phyloP scores from a whole-genome alignment of 352 stramenopile genomes.

The Phytophthora gonapodyides region DNA sequence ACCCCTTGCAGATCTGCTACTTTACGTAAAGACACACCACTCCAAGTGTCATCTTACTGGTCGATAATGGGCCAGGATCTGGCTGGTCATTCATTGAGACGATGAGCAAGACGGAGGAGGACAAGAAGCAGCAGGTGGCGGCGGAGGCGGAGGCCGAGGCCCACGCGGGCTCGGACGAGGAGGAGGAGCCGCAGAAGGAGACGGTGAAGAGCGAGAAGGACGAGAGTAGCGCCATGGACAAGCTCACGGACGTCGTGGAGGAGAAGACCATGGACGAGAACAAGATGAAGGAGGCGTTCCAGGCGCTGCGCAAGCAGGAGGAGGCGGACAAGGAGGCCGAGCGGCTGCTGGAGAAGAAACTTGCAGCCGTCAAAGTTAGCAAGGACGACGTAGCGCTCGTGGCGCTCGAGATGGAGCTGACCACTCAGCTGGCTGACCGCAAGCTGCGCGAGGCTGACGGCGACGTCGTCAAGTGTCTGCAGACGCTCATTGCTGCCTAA shows the following conservation, averaged over 20 bases:
- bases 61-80: conserved; percentile 10
- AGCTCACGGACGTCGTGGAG: conserved; percentile 84
- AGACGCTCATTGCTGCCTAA: conserved; percentile 51
- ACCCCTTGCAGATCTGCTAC: not conserved
- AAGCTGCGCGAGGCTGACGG: conserved; percentile 83
- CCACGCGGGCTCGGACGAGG: conserved; percentile 57
- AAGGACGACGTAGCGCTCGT: conserved; percentile 85
- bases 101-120: conserved; percentile 36
- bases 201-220: conserved; percentile 82
- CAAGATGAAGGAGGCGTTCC: conserved; percentile 87
- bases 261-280: conserved; percentile 90
- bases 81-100: conserved; percentile 23
- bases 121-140: conserved; percentile 39
- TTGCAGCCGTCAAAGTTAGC: conserved; percentile 80
- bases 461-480: conserved; percentile 74
- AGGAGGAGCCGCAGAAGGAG: conserved; percentile 61
- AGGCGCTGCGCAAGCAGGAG: conserved; percentile 76
- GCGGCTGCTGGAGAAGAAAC: conserved; percentile 74
- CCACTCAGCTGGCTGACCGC: conserved; percentile 72
- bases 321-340: conserved; percentile 85
- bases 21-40: no score
- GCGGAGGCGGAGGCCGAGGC: conserved; percentile 16
- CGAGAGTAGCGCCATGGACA: conserved; percentile 81
- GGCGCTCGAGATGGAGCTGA: conserved; percentile 79
- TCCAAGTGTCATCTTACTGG: conserved; percentile 4